Evolutionary conservation across 2,329 filamentous ascomycete species (phyloP).

Genomic region (Cytospora piceae): DNA sequence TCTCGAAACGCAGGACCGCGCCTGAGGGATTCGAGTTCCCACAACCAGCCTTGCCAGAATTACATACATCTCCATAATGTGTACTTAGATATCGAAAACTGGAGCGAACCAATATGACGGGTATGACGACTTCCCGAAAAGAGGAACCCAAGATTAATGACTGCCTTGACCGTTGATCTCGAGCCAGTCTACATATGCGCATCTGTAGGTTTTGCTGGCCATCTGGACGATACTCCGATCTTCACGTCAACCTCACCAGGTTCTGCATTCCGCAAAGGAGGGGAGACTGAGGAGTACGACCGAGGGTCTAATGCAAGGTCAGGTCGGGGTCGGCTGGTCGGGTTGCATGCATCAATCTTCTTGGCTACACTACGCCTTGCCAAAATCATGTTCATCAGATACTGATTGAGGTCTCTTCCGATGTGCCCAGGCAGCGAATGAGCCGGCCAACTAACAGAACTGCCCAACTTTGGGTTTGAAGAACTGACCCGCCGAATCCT

Average conservation of each 20-base stretch:
- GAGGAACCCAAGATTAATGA: not conserved
- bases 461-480: not conserved
- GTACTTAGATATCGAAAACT: not conserved
- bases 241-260: not conserved
- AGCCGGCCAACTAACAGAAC: not conserved
- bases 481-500: not conserved
- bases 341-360: not conserved
- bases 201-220: not conserved
- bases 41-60: constrained; percentile 2
- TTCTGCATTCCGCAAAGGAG: not conserved
- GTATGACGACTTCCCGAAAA: not conserved
- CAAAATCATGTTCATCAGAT: not conserved
- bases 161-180: not conserved
- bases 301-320: not conserved
- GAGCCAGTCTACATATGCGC: not conserved
- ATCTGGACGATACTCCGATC: not conserved
- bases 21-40: not conserved
- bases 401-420: not conserved
- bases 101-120: not conserved
- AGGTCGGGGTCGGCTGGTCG: not conserved
- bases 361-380: not conserved
- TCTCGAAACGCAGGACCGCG: not conserved
- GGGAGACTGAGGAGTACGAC: not conserved
- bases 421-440: not conserved
- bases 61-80: not conserved